phyloP scores from a whole-genome alignment of 208 protist genomes.

The Crithidia acanthocephali region DNA sequence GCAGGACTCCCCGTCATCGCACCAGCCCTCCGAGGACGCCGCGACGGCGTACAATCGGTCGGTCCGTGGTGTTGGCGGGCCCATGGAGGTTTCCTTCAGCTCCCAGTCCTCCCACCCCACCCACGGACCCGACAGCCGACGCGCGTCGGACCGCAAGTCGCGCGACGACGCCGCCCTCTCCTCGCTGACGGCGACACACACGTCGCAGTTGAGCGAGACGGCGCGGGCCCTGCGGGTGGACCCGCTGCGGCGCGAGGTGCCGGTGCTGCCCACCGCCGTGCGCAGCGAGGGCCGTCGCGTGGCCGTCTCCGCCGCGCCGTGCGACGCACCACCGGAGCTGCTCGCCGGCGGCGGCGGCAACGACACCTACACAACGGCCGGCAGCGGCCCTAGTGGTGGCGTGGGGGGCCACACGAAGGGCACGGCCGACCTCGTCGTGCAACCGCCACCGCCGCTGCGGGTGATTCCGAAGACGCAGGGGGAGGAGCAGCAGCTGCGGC shows the following conservation, averaged over 20 bases:
- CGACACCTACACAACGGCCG: too few relatives aligned
- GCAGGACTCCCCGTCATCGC: conserved; percentile 30
- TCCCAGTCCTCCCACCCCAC: conserved; percentile 25
- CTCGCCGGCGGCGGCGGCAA: not conserved
- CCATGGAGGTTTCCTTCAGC: conserved; percentile 30
- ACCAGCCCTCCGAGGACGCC: conserved; percentile 24
- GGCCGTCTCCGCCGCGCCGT: conserved; percentile 67
- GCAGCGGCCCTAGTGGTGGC: too few relatives aligned
- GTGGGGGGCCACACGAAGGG: not conserved
- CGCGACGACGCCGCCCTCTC: conserved; percentile 18
- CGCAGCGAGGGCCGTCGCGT: conserved; percentile 53
- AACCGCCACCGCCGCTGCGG: conserved; percentile 31
- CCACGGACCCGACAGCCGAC: conserved; percentile 13
- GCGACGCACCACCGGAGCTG: conserved; percentile 6
- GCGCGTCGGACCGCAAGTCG: conserved; percentile 6
- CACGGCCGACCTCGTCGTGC: conserved; percentile 7
- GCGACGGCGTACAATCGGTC: not conserved
- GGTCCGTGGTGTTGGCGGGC: conserved; percentile 13
- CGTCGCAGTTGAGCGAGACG: conserved; percentile 22
- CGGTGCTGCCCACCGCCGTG: conserved; percentile 27
- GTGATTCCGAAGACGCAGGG: conserved; percentile 37
- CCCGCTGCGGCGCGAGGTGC: conserved; percentile 22
- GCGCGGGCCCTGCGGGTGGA: conserved; percentile 24
- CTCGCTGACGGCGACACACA: conserved; percentile 16
- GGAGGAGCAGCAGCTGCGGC: conserved; percentile 58